phyloP scores from a whole-genome alignment of 495 filamentous ascomycete species.

The Talaromyces thailandensis region DNA sequence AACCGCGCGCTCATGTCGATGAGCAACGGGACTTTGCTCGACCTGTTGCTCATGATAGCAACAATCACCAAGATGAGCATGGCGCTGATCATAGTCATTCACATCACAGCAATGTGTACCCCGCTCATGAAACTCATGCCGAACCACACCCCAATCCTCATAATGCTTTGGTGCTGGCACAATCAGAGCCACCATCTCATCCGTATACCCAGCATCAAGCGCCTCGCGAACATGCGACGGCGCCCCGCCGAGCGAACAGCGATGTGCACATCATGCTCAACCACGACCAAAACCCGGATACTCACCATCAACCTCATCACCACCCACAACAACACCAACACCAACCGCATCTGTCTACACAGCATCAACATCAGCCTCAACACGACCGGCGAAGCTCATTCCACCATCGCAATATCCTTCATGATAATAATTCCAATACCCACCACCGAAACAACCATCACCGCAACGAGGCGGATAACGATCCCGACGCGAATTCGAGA shows the following conservation, averaged over 20 bases:
- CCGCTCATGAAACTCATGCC: background rate
- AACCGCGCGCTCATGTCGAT: background rate
- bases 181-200: conserved; percentile 6
- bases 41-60: conserved; percentile 7
- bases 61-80: conserved; percentile 9
- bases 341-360: conserved; percentile 10
- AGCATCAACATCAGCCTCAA: conserved; percentile 3
- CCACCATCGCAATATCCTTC: conserved; percentile 1
- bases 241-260: conserved; percentile 34
- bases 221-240: conserved; percentile 7
- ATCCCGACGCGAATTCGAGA: conserved; percentile 34
- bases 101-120: conserved; percentile 1
- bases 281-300: conserved; percentile 13
- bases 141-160: conserved; percentile 25
- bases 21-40: background rate
- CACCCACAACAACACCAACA: background rate
- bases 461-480: conserved; percentile 24
- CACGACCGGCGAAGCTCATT: background rate
- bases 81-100: conserved; percentile 8
- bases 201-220: background rate
- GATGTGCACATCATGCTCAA: conserved; percentile 23
- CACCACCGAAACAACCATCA: background rate
- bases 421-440: background rate
- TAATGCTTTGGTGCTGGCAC: conserved; percentile 9
- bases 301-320: background rate